phyloP scores from a whole-genome alignment of 345 rosid species.

The Geranium brycei region DNA sequence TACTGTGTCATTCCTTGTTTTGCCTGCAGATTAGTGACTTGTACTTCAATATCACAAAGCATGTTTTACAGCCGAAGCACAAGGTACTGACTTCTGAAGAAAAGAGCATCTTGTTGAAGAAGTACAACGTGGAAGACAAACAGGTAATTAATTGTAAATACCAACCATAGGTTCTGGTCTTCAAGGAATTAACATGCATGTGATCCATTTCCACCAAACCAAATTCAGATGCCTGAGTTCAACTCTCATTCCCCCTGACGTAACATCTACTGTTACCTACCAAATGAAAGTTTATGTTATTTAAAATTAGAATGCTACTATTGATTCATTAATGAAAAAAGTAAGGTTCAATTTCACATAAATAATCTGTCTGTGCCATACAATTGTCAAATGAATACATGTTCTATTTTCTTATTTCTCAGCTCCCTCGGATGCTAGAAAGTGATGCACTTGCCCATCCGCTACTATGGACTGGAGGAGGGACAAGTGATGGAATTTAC shows the following conservation, averaged over 20 bases:
- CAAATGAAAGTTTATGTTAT: background rate
- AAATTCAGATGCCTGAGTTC: no score
- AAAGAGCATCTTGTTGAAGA: constrained; percentile 20
- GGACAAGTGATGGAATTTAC: constrained; percentile 25
- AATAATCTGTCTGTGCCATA: background rate
- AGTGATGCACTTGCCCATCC: constrained; percentile 20
- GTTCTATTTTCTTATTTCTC: constrained; percentile 1
- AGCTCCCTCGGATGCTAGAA: constrained; percentile 28
- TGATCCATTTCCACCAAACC: no score
- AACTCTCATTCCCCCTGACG: no score
- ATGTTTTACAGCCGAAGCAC: constrained; percentile 18
- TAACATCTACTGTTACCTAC: no score
- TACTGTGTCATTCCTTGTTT: background rate
- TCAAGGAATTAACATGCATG: background rate
- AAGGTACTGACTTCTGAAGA: constrained; percentile 17
- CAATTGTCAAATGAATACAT: constrained; percentile 5
- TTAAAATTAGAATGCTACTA: no score
- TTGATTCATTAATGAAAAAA: no score
- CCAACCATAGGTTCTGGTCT: background rate
- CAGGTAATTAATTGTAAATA: constrained; percentile 19
- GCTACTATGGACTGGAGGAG: constrained; percentile 21
- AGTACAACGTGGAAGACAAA: constrained; percentile 19
- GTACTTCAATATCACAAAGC: constrained; percentile 25
- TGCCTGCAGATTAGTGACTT: constrained; percentile 22
- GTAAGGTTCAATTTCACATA: background rate